These are phyloP conservation scores for Urtica urens DNA, from an alignment of 306 rosid genomes.

Conservation along the genomic window DNA sequence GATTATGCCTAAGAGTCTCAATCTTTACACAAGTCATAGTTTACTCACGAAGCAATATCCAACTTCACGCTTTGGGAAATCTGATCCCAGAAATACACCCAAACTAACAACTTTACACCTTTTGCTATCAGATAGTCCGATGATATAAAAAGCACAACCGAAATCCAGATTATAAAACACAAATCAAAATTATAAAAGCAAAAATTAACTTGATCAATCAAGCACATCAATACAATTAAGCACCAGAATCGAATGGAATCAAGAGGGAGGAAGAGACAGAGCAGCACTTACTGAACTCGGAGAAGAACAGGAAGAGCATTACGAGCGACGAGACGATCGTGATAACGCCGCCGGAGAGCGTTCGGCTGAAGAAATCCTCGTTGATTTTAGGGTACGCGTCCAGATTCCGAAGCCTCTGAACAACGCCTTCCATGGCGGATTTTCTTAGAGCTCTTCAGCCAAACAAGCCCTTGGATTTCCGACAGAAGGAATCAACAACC, in stretches of 20 bases:
- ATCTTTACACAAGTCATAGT: no score
- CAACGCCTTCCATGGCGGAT: constrained; percentile 40
- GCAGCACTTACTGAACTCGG: constrained; percentile 64
- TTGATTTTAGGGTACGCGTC: constrained; percentile 93
- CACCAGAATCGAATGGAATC: background rate
- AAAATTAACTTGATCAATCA: constrained; percentile 5
- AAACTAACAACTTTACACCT: no score
- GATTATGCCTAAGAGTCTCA: no score
- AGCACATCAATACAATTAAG: background rate
- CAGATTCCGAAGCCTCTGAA: constrained; percentile 70
- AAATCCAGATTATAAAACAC: no score
- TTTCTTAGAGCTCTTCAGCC: constrained; percentile 9
- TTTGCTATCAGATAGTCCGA: no score
- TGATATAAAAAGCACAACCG: no score
- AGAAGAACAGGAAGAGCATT: constrained; percentile 65
- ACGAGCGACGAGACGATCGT: constrained; percentile 56
- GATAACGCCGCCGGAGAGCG: constrained; percentile 81
- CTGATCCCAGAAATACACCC: no score
- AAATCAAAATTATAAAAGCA: background rate
- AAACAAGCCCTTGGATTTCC: no score
- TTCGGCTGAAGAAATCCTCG: constrained; percentile 77
- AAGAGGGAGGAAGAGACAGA: background rate
- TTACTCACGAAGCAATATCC: no score
- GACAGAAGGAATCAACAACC: no score
- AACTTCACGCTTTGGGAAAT: no score